Percentiles rank a stretch among this genome's conserved stretches.
Evolutionary conservation across 805 yeast species (phyloP).

Genomic region (Zygosaccharomyces siamensis): DNA sequence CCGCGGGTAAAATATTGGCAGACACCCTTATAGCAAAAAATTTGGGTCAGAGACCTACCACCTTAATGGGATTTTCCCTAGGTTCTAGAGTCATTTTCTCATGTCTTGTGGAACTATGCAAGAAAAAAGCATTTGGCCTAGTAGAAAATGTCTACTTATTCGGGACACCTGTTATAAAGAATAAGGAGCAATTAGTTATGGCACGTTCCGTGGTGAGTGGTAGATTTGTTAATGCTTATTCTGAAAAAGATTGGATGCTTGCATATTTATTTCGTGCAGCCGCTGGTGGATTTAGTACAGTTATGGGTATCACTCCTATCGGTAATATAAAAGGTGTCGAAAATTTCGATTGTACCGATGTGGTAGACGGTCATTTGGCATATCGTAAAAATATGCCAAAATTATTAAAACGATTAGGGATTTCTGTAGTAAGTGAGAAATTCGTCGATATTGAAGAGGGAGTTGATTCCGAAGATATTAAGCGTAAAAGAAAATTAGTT

Average conservation of each 20-base stretch:
- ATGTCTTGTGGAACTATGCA: conserved; percentile 80
- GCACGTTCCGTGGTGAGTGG: conserved; percentile 89
- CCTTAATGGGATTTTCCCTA: conserved; percentile 86
- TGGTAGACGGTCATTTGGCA: conserved; percentile 95
- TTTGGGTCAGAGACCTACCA: conserved; percentile 87
- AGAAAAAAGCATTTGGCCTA: conserved; percentile 79
- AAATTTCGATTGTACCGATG: conserved; percentile 79
- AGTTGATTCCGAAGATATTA: conserved; percentile 82
- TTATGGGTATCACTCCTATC: conserved; percentile 82
- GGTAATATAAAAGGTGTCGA: conserved; percentile 62
- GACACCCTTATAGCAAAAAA: conserved; percentile 84
- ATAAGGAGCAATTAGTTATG: conserved; percentile 67
- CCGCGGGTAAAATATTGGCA: conserved; percentile 86
- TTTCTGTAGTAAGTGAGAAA: conserved; percentile 84
- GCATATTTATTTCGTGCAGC: conserved; percentile 95
- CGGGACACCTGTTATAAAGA: conserved; percentile 83
- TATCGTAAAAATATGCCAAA: conserved; percentile 92
- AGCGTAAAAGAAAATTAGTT: conserved; percentile 76
- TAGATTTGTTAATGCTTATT: conserved; percentile 81
- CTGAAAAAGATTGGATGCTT: conserved; percentile 90
- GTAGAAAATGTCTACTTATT: conserved; percentile 83
- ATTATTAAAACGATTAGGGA: conserved; percentile 59
- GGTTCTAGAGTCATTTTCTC: conserved; percentile 92
- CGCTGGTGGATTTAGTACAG: conserved; percentile 87
- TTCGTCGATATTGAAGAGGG: conserved; percentile 89